Evolutionary conservation across 2,329 filamentous ascomycete genomes (phyloP).

Genomic region (Epichloe brachyelytri): DNA sequence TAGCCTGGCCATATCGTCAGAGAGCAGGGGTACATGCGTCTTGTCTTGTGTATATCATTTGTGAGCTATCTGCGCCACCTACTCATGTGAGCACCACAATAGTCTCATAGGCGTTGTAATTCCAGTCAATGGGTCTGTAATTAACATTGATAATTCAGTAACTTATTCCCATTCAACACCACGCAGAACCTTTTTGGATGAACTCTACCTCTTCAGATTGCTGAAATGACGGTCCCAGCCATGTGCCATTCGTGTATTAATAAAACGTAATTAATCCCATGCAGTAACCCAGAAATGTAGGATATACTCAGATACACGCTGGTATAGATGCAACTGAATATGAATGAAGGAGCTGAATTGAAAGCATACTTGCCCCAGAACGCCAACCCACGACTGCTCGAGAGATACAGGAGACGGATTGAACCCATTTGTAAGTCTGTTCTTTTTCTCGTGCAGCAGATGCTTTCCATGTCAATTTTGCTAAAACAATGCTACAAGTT

Average conservation of each 20-base stretch:
- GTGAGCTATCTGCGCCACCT: background rate
- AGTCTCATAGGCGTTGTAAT: background rate
- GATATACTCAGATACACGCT: constrained; percentile 1
- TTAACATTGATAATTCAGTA: background rate
- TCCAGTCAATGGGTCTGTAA: background rate
- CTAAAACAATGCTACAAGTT: background rate
- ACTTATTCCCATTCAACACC: background rate
- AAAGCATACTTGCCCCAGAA: background rate
- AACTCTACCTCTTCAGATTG: background rate
- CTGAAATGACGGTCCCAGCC: background rate
- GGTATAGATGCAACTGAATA: constrained; percentile 2
- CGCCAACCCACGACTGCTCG: background rate
- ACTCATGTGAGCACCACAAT: background rate
- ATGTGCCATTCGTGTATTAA: background rate
- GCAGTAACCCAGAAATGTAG: constrained; percentile 7
- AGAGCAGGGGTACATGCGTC: background rate
- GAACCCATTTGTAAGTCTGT: background rate
- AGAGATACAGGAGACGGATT: background rate
- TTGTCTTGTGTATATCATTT: background rate
- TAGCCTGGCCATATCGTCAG: constrained; percentile 18
- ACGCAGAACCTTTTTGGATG: background rate
- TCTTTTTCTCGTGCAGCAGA: background rate
- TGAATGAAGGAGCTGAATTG: background rate
- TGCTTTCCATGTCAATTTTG: background rate
- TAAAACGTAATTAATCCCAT: constrained; percentile 3